Evolutionary conservation across 225 moss, liverwort and hornwort species (phyloP).

Genomic region (Antitrichia curtipendula): DNA sequence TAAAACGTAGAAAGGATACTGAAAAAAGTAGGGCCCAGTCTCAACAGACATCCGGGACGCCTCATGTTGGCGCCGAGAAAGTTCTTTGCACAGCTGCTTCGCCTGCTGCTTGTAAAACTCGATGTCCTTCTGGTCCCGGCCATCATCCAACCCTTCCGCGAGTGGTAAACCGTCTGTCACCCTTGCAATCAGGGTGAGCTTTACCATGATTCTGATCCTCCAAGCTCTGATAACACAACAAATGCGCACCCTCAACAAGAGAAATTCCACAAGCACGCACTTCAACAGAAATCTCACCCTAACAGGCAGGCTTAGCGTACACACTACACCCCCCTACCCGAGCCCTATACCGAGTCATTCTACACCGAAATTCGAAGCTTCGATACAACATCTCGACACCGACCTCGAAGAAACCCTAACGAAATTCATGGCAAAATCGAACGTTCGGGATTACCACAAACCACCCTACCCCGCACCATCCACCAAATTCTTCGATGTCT

Average conservation of each 20-base stretch:
- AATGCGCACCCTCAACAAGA: background rate
- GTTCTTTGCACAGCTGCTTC: conserved; percentile 92
- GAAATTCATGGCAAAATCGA: background rate
- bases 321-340: background rate
- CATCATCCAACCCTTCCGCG: conserved; percentile 96
- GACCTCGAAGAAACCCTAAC: background rate
- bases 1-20: conserved; percentile 56
- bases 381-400: background rate
- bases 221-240: conserved; percentile 2
- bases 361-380: background rate
- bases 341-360: background rate
- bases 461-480: background rate
- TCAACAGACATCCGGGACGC: conserved; percentile 98
- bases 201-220: conserved; percentile 61
- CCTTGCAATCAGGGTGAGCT: conserved; percentile 97
- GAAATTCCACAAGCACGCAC: background rate
- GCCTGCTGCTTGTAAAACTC: conserved; percentile 99
- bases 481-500: background rate
- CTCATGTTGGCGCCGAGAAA: conserved; percentile 90
- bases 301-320: background rate
- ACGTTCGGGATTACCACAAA: background rate
- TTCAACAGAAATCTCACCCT: background rate
- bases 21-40: conserved; percentile 93
- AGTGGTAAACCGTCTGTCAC: conserved; percentile 96
- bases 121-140: conserved; percentile 86